Conservation (phyloP, 1,284 basidiomycete genomes). For the Anthracocystis walkeri region DNA sequence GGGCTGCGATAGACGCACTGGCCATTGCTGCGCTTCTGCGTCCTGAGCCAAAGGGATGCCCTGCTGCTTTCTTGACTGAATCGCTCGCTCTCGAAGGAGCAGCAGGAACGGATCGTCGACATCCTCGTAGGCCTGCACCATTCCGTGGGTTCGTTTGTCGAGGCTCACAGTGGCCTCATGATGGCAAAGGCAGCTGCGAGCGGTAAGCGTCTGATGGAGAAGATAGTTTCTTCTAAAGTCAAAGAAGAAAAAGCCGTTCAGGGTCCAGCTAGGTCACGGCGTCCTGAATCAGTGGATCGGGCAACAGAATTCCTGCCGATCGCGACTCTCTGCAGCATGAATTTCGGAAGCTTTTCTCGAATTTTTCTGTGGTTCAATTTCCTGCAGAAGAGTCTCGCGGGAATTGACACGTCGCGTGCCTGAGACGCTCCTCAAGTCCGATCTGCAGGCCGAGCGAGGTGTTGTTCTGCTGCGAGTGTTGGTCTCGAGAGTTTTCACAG, state of each 20-base stretch:
- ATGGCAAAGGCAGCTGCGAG: background rate
- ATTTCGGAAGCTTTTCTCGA: no score
- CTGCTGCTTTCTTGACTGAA: constrained; percentile 21
- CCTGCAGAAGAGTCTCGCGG: background rate
- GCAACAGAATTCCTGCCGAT: no score
- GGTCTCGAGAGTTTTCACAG: background rate
- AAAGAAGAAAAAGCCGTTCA: no score
- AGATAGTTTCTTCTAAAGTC: background rate
- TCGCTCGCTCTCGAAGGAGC: constrained; percentile 31
- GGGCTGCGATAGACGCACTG: constrained; percentile 13
- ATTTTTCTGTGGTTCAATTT: no score
- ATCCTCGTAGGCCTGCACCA: background rate
- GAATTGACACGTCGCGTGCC: constrained; percentile 13
- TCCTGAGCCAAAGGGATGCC: constrained; percentile 23
- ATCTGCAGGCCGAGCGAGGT: background rate
- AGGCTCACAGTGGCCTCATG: background rate
- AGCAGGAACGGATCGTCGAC: constrained; percentile 35
- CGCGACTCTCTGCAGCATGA: no score
- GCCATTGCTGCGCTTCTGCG: constrained; percentile 11
- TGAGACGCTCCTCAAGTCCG: background rate
- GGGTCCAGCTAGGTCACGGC: no score
- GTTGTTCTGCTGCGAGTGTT: constrained; percentile 7
- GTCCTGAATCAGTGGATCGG: no score
- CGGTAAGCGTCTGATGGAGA: no score
- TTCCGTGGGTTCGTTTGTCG: background rate